A percentile compares a stretch with the other conserved stretches of the same genome.
Evolutionary conservation across 306 rosid species (phyloP).

Genomic region (Psophocarpus tetragonolobus): DNA sequence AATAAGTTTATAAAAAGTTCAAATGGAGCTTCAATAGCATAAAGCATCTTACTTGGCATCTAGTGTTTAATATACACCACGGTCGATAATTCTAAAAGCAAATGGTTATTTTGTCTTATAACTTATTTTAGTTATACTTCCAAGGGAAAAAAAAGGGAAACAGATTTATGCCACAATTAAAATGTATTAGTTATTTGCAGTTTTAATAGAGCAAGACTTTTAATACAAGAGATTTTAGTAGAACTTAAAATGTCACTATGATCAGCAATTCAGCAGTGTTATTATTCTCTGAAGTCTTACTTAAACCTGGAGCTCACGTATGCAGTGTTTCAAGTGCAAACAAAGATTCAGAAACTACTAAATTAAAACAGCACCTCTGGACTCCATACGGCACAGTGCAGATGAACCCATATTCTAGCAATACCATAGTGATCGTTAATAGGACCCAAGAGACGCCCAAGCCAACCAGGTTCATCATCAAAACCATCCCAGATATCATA

Average conservation of each 20-base stretch:
- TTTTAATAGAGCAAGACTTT: constrained; percentile 24
- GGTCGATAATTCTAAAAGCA: not conserved
- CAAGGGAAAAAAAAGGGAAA: not conserved
- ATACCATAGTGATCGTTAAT: constrained; percentile 86
- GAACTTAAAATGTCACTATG: not conserved
- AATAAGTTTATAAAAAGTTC: not conserved
- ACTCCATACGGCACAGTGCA: constrained; percentile 99
- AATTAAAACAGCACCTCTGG: constrained; percentile 79
- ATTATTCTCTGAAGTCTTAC: constrained; percentile 16
- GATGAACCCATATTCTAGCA: constrained; percentile 99
- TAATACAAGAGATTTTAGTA: constrained; percentile 17
- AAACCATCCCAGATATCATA: constrained; percentile 97
- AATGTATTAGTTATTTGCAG: not conserved
- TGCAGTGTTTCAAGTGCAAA: constrained; percentile 34
- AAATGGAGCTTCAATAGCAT: not conserved
- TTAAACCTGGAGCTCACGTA: constrained; percentile 22
- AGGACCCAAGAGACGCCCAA: constrained; percentile 95
- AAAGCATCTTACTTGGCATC: not conserved
- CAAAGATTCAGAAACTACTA: constrained; percentile 15
- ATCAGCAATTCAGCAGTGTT: constrained; percentile 27
- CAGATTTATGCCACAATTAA: constrained; percentile 2
- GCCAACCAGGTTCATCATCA: constrained; percentile 93
- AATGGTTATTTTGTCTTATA: not conserved
- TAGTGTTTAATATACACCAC: constrained; percentile 7
- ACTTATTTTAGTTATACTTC: not conserved